phyloP scores from a whole-genome alignment of 441 rosid species.

The Brassica balearica region DNA sequence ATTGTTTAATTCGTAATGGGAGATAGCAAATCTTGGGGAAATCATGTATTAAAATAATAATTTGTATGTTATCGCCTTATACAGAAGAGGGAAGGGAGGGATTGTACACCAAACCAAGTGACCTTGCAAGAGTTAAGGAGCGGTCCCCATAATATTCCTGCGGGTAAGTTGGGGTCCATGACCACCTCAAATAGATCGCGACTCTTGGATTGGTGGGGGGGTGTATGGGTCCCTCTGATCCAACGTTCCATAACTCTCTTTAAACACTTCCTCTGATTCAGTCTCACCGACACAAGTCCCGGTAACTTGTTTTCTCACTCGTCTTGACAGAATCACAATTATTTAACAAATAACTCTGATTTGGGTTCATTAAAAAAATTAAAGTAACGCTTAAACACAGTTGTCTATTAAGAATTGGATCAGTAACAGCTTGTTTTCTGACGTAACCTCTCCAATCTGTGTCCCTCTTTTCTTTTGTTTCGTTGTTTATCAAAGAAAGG shows the following conservation, averaged over 20 bases:
- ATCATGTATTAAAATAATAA: not conserved
- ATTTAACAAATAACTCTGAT: not conserved
- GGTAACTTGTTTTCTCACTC: slow-evolving; percentile 22
- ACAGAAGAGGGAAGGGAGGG: not conserved
- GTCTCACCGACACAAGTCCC: slow-evolving; percentile 44
- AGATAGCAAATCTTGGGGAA: not conserved
- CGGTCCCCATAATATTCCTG: slow-evolving; percentile 43
- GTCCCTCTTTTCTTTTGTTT: slow-evolving; percentile 6
- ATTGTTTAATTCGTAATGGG: slow-evolving; percentile 1
- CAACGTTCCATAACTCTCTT: slow-evolving; percentile 25
- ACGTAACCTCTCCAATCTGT: slow-evolving; percentile 1
- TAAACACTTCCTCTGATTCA: not conserved
- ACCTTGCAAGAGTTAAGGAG: slow-evolving; percentile 40
- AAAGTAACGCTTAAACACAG: not conserved
- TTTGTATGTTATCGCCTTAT: not conserved
- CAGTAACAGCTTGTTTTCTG: slow-evolving; percentile 12
- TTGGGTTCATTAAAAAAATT: not conserved
- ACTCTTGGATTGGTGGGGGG: slow-evolving; percentile 39
- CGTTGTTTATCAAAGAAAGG: slow-evolving; percentile 24
- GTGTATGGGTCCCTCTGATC: slow-evolving; percentile 15
- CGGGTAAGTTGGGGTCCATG: slow-evolving; percentile 34
- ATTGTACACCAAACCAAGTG: slow-evolving; percentile 23
- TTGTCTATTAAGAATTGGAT: not conserved
- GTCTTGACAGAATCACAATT: slow-evolving; percentile 4
- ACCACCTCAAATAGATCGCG: slow-evolving; percentile 29